Evolutionary conservation across 1,139 yeast genomes (phyloP).

Genomic region (Yamadazyma spencermartinsiae): DNA sequence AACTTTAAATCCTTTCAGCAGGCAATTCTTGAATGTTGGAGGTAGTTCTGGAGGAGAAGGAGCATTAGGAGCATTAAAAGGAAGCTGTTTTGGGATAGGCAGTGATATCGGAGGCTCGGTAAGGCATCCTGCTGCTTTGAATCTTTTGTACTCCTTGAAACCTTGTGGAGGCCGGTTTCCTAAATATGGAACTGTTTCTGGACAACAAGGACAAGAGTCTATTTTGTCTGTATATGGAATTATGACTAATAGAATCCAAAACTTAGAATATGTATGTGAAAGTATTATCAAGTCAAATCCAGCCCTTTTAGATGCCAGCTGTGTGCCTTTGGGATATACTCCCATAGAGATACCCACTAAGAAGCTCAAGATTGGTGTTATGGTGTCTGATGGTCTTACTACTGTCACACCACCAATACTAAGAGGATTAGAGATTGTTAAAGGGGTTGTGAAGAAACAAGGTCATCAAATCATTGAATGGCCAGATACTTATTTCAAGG

Average conservation of each 20-base stretch:
- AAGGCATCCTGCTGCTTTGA: constrained; percentile 69
- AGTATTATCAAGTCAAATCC: constrained; percentile 17
- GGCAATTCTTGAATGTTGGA: constrained; percentile 34
- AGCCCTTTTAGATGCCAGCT: constrained; percentile 16
- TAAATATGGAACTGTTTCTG: constrained; percentile 45
- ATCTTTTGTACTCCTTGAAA: constrained; percentile 65
- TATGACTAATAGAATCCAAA: constrained; percentile 56
- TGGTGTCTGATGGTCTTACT: constrained; percentile 4
- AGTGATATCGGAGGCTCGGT: constrained; percentile 78
- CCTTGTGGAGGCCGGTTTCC: constrained; percentile 64
- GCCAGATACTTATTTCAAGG: constrained; percentile 13
- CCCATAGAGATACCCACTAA: constrained; percentile 24
- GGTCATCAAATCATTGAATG: constrained; percentile 16
- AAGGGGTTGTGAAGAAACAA: not conserved
- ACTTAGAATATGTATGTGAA: constrained; percentile 45
- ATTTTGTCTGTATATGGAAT: constrained; percentile 62
- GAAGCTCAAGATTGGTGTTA: constrained; percentile 9
- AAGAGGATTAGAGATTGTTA: constrained; percentile 5
- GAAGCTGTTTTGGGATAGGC: constrained; percentile 65
- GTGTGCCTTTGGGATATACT: constrained; percentile 18
- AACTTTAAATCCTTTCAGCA: constrained; percentile 36
- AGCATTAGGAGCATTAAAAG: constrained; percentile 60
- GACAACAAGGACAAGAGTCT: constrained; percentile 56
- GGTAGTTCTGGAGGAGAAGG: constrained; percentile 81
- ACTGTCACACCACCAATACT: constrained; percentile 8